Percentiles rank a stretch among this genome's conserved stretches.
Evolutionary conservation across 495 filamentous ascomycete species (phyloP).

Genomic region (Podospora conica): DNA sequence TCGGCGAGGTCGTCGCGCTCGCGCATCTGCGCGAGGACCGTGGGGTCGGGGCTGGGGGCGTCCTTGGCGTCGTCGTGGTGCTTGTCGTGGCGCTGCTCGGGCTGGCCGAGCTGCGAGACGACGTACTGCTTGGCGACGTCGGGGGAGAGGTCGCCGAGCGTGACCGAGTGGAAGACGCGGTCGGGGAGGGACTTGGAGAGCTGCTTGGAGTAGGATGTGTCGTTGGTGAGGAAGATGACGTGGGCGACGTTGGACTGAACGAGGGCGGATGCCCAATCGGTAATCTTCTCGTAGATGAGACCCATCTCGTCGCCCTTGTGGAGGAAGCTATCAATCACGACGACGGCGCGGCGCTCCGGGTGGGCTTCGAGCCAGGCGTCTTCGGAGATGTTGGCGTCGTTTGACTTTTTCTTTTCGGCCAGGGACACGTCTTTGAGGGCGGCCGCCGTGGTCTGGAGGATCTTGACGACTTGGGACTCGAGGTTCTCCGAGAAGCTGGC

Average conservation of each 20-base stretch:
- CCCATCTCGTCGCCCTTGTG: constrained; percentile 66
- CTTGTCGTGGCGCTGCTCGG: constrained; percentile 13
- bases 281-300: constrained; percentile 81
- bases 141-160: constrained; percentile 76
- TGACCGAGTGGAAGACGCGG: constrained; percentile 79
- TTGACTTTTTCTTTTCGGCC: constrained; percentile 57
- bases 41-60: not conserved
- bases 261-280: constrained; percentile 86
- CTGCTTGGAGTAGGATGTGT: constrained; percentile 82
- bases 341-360: constrained; percentile 74
- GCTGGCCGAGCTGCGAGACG: constrained; percentile 64
- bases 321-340: constrained; percentile 92
- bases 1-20: constrained; percentile 48
- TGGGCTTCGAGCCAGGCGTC: constrained; percentile 91
- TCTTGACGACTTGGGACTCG: constrained; percentile 86
- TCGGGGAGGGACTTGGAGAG: constrained; percentile 84
- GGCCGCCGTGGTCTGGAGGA: constrained; percentile 76
- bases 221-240: constrained; percentile 93
- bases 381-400: constrained; percentile 65
- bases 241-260: constrained; percentile 88
- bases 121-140: constrained; percentile 86
- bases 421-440: constrained; percentile 76
- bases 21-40: constrained; percentile 25
- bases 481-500: constrained; percentile 93
- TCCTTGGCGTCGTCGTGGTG: constrained; percentile 7